These are phyloP conservation scores for Cichorium intybus DNA, from an alignment of 140 eudicot genomes.

Conservation along the genomic window DNA sequence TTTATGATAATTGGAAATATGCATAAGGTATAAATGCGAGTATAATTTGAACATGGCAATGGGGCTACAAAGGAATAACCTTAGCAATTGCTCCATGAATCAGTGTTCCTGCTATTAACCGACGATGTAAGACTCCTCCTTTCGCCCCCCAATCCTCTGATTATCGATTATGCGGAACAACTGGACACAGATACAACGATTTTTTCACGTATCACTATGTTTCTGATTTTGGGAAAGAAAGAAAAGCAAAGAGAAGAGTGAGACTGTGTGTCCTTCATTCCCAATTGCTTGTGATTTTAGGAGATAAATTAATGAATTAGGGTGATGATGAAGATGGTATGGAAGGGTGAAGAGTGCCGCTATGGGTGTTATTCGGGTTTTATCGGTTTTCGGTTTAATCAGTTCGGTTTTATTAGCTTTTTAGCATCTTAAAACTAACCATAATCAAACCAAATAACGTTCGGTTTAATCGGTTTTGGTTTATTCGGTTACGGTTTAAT, in stretches of 20 bases:
- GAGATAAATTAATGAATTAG: neutral
- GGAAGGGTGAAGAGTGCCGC: neutral
- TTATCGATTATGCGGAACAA: neutral
- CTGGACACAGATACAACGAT: neutral
- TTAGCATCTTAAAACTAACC: too few relatives aligned
- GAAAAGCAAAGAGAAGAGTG: neutral
- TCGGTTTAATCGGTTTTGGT: too few relatives aligned
- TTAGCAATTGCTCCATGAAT: conserved; percentile 3
- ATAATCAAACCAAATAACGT: too few relatives aligned
- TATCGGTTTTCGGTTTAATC: too few relatives aligned
- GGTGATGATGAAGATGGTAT: neutral
- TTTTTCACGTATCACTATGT: neutral
- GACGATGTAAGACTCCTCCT: neutral
- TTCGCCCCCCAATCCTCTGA: neutral
- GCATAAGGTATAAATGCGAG: neutral
- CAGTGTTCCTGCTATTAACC: neutral
- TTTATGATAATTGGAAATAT: neutral
- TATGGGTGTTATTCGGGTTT: too few relatives aligned
- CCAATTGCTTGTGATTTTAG: neutral
- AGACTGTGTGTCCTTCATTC: too few relatives aligned
- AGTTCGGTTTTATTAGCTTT: too few relatives aligned
- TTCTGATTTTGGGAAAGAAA: neutral
- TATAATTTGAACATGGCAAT: conserved; percentile 8
- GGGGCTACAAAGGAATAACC: conserved; percentile 1
- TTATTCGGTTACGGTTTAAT: too few relatives aligned